Conservation (phyloP, 345 rosid species). For the Ceriops decandra region DNA sequence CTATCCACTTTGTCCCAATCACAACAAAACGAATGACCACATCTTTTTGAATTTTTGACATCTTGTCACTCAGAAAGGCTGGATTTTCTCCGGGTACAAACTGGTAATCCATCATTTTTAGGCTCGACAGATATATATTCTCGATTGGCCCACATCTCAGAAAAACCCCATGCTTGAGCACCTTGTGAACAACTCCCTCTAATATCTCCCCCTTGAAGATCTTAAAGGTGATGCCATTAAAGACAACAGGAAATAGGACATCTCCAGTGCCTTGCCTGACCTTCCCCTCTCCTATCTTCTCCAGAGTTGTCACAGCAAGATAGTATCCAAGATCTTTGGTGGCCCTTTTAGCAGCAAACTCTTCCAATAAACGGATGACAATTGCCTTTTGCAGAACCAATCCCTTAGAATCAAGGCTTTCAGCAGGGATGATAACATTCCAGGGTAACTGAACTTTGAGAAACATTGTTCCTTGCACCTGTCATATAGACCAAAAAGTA, state of each 20-base stretch:
- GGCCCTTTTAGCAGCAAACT: constrained; percentile 58
- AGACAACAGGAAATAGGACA: constrained; percentile 69
- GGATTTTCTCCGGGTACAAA: constrained; percentile 70
- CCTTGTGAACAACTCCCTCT: constrained; percentile 64
- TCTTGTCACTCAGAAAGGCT: constrained; percentile 57
- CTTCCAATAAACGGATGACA: constrained; percentile 50
- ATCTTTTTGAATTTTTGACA: constrained; percentile 57
- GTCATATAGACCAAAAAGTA: constrained; percentile 7
- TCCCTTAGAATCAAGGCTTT: constrained; percentile 60
- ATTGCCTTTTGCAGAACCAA: constrained; percentile 69
- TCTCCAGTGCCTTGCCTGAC: constrained; percentile 71
- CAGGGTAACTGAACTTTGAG: constrained; percentile 72
- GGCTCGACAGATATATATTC: constrained; percentile 48
- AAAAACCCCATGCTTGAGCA: constrained; percentile 81
- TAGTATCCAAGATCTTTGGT: constrained; percentile 75
- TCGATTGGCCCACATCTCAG: constrained; percentile 72
- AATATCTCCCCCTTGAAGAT: constrained; percentile 74
- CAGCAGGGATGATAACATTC: constrained; percentile 78
- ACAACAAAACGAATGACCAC: constrained; percentile 54
- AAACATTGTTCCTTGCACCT: constrained; percentile 41
- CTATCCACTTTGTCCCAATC: constrained; percentile 76
- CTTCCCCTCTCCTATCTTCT: constrained; percentile 70
- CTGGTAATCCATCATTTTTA: constrained; percentile 65
- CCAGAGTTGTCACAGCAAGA: constrained; percentile 52
- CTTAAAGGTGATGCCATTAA: constrained; percentile 76